Evolutionary conservation across 768 basidiomycete species (phyloP), one percentile per base, ranked within the genome.

Genomic region (Hortiboletus campestris): DNA sequence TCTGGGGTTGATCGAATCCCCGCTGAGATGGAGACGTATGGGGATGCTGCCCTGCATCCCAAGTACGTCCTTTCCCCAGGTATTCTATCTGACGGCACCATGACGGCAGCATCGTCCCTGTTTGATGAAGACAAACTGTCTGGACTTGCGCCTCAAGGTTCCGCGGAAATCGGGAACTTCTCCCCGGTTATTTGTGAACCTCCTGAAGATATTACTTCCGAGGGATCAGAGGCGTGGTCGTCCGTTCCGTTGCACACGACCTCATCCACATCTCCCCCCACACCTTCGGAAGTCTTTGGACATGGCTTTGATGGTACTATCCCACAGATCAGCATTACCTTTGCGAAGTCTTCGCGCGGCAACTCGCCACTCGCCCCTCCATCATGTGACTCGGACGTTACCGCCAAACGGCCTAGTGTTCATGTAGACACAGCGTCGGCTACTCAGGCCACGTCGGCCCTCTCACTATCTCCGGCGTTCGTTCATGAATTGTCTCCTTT

Each of bases 321-420:
- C 53, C 68, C 68, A 53, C 68, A 61, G 41, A 70, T 69, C 53
- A 69, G 61, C 48, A 69, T 69, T 29, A 69, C 69, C 38, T 60
- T 70, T 39, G 35, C 68, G 11, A 68, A 60, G 46, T 68, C 68
- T 55, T 69, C 68, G 31, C 66, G 62, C 53, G 67, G 67, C 45
- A 62, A 68, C 35, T 69, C 68, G 9, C 68, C 68, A 29, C 55
- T 64, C 11, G 59, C 56, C 32, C 52, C 62, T 51, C 51, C 68
- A 39, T 44, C 68, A 54, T 66, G 64, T 55, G 68, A 66, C 22
- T 68, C 68, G 17, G 67, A 66, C 20, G 54, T 59, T 22, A 66
- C 60, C 40, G 35, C 57, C 54, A 69, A 59, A 51, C 60, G 69
- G 39, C 64, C 67, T 3, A 68, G 64, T n/a, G 67, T 69, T 22